phyloP scores from a whole-genome alignment of 495 filamentous ascomycete species.

The Chaetomidium leptoderma region DNA sequence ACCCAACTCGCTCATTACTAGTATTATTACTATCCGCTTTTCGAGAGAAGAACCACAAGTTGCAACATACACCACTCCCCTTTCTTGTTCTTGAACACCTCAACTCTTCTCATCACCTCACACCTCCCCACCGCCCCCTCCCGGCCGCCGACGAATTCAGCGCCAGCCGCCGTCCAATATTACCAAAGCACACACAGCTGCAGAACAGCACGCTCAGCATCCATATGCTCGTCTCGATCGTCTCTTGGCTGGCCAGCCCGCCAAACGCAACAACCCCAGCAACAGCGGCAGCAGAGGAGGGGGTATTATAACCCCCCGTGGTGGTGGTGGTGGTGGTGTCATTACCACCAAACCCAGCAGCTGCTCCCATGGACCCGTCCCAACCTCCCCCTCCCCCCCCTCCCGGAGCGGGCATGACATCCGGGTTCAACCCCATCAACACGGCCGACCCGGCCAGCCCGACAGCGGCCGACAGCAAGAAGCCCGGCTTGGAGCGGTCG shows the following conservation, averaged over 20 bases:
- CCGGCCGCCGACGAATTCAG: conserved; percentile 36
- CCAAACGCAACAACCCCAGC: conserved; percentile 18
- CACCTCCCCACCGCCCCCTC: conserved; percentile 38
- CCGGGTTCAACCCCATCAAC: conserved; percentile 67
- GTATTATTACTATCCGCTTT: neutral
- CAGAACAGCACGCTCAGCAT: conserved; percentile 90
- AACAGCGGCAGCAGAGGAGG: neutral
- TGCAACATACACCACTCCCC: neutral
- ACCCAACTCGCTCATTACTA: neutral
- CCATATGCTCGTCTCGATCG: conserved; percentile 77
- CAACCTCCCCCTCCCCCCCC: neutral
- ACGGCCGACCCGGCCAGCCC: conserved; percentile 67
- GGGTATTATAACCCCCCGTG: no score
- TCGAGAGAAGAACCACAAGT: neutral
- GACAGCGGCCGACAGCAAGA: conserved; percentile 68
- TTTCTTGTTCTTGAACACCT: neutral
- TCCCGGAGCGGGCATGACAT: conserved; percentile 38
- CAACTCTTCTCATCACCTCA: conserved; percentile 21
- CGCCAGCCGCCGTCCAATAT: conserved; percentile 80
- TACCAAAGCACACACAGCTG: conserved; percentile 91
- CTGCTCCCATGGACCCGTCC: neutral
- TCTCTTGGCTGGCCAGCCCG: conserved; percentile 61
- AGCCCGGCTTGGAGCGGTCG: conserved; percentile 81
- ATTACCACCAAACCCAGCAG: neutral
- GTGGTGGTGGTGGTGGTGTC: no score